Evolutionary conservation across 164 flowering plant genomes (phyloP).

Genomic region (Vitis amurensis): DNA sequence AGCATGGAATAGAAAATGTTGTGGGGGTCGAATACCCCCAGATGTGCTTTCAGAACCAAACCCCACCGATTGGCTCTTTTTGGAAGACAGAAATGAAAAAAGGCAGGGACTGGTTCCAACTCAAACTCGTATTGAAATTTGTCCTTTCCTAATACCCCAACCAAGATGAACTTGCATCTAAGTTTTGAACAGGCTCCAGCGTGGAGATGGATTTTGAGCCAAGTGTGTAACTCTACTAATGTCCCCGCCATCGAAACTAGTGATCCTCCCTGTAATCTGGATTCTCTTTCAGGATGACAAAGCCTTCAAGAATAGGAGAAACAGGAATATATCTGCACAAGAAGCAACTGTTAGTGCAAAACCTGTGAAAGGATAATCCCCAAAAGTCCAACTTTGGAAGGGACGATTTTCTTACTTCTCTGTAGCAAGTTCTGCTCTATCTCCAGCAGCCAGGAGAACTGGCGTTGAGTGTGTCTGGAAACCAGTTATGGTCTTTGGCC

Average conservation of each 20-base stretch:
- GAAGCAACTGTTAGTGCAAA: not conserved
- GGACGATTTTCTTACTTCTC: conserved; percentile 56
- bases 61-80: too few species aligned
- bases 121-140: too few species aligned
- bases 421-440: conserved; percentile 93
- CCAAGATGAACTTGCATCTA: too few species aligned
- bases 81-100: too few species aligned
- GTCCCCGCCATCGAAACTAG: conserved; percentile 6
- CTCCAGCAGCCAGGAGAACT: conserved; percentile 93
- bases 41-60: too few species aligned
- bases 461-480: conserved; percentile 98
- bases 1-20: too few species aligned
- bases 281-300: conserved; percentile 85
- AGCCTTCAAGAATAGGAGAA: conserved; percentile 90
- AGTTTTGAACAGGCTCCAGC: too few species aligned
- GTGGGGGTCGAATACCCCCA: too few species aligned
- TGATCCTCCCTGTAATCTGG: conserved; percentile 86
- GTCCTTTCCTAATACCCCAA: too few species aligned
- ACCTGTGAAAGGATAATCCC: not conserved
- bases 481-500: conserved; percentile 96
- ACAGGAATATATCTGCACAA: conserved; percentile 79
- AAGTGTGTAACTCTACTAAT: too few species aligned
- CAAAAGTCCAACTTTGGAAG: not conserved
- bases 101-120: too few species aligned
- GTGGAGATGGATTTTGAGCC: too few species aligned